These are phyloP conservation scores for Vitis vinifera DNA, from an alignment of 164 flowering plant species.

Conservation along the genomic window DNA sequence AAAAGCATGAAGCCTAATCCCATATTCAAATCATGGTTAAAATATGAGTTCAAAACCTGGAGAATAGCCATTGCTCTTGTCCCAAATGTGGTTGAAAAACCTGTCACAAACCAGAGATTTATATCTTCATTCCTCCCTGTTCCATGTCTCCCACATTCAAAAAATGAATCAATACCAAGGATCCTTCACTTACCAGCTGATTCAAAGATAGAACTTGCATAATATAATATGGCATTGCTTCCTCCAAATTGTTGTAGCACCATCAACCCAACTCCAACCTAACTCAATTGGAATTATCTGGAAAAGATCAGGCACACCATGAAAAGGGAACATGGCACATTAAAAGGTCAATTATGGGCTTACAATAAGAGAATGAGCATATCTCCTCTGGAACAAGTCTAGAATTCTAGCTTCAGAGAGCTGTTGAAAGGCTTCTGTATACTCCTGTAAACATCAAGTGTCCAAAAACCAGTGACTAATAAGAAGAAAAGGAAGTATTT, in stretches of 20 bases:
- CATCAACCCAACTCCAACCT: constrained; percentile 54
- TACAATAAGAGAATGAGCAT: constrained; percentile 11
- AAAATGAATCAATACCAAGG: background rate
- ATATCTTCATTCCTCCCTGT: background rate
- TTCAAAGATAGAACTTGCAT: constrained; percentile 38
- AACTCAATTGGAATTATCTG: background rate
- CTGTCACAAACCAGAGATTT: constrained; percentile 33
- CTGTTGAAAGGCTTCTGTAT: constrained; percentile 4
- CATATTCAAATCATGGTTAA: background rate
- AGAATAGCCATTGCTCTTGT: constrained; percentile 63
- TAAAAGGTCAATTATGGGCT: too few relatives aligned
- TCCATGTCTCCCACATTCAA: background rate
- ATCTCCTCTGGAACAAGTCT: constrained; percentile 9
- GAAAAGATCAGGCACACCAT: too few relatives aligned
- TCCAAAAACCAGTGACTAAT: too few relatives aligned
- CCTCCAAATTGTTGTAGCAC: constrained; percentile 48
- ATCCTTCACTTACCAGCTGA: constrained; percentile 34
- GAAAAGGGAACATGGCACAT: too few relatives aligned
- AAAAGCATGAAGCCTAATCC: background rate
- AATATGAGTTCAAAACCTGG: constrained; percentile 48
- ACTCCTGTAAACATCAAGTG: constrained; percentile 1
- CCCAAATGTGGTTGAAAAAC: constrained; percentile 66
- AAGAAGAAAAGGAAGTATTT: too few relatives aligned
- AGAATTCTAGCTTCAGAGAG: constrained; percentile 1
- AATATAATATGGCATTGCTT: constrained; percentile 34